Evolutionary conservation across 352 stramenopile species (phyloP).

Genomic region (Globisporangium recalcitrans): DNA sequence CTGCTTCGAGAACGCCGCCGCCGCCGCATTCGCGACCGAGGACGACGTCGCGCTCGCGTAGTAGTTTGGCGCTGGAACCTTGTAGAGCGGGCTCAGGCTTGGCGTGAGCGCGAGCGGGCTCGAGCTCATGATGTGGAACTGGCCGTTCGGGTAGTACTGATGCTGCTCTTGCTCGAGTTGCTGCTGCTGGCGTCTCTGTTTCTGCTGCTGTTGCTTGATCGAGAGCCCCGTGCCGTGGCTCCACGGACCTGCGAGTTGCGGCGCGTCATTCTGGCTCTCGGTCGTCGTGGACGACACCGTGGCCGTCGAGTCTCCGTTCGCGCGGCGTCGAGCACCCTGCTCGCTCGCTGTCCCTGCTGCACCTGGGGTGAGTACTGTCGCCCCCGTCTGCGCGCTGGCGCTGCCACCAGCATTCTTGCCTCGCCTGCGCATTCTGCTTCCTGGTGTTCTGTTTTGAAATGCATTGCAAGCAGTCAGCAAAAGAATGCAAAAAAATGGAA

Average conservation of each 20-base stretch:
- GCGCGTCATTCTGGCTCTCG: background rate
- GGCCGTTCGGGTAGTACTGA: constrained; percentile 28
- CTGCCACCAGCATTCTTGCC: constrained; percentile 1
- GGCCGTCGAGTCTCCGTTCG: background rate
- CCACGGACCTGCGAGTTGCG: constrained; percentile 4
- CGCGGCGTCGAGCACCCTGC: constrained; percentile 8
- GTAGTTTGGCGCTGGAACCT: constrained; percentile 22
- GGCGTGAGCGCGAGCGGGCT: constrained; percentile 44
- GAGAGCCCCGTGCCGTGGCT: constrained; percentile 13
- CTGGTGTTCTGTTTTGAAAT: constrained; percentile 7
- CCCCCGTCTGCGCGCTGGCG: background rate
- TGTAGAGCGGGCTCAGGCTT: constrained; percentile 40
- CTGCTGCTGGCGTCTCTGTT: background rate
- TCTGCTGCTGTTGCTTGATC: constrained; percentile 1
- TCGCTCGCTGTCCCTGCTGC: constrained; percentile 6
- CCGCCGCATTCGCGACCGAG: constrained; percentile 17
- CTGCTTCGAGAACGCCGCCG: constrained; percentile 10
- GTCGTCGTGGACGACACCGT: background rate
- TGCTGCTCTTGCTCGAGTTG: background rate
- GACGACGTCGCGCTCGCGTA: constrained; percentile 10
- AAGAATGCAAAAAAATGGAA: background rate
- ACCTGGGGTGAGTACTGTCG: background rate
- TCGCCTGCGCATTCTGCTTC: constrained; percentile 8
- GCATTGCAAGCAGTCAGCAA: background rate
- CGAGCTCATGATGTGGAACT: constrained; percentile 26